These are phyloP conservation scores for Dillenia turbinata DNA, from an alignment of 164 flowering plant genomes.

Conservation along the genomic window DNA sequence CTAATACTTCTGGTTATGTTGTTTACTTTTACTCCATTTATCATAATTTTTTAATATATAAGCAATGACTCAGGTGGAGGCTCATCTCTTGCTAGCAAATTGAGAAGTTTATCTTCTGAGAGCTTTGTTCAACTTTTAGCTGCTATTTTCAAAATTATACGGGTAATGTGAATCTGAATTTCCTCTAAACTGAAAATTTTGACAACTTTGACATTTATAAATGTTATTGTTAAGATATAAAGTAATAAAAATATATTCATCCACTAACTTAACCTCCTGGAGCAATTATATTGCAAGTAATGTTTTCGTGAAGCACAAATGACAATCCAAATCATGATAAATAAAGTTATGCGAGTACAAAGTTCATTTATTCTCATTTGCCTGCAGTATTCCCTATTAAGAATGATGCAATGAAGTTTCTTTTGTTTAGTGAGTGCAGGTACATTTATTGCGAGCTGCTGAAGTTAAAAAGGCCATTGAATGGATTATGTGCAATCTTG, in stretches of 20 bases:
- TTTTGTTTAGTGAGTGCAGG: slow-evolving; percentile 93
- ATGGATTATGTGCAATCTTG: slow-evolving; percentile 86
- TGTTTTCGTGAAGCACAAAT: too few species aligned
- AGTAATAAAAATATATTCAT: too few species aligned
- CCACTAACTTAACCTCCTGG: too few species aligned
- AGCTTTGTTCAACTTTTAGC: slow-evolving; percentile 80
- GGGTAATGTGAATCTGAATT: slow-evolving; percentile 60
- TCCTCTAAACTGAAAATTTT: not conserved
- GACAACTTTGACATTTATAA: too few species aligned
- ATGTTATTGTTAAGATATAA: too few species aligned
- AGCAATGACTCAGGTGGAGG: slow-evolving; percentile 60
- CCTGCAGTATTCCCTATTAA: slow-evolving; percentile 1
- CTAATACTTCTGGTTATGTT: not conserved
- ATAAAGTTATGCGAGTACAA: too few species aligned
- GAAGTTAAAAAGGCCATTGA: slow-evolving; percentile 96
- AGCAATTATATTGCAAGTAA: too few species aligned
- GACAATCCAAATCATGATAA: too few species aligned
- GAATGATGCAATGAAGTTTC: slow-evolving; percentile 57
- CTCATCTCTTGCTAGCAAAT: slow-evolving; percentile 83
- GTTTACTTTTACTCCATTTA: not conserved
- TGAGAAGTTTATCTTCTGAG: slow-evolving; percentile 83
- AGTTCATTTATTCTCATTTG: too few species aligned
- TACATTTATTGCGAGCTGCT: slow-evolving; percentile 85
- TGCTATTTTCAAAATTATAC: slow-evolving; percentile 81
- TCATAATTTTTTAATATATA: slow-evolving; percentile 4